Base-by-base conservation (phyloP, 305 asterid species). In the Ilex paraguariensis region DNA sequence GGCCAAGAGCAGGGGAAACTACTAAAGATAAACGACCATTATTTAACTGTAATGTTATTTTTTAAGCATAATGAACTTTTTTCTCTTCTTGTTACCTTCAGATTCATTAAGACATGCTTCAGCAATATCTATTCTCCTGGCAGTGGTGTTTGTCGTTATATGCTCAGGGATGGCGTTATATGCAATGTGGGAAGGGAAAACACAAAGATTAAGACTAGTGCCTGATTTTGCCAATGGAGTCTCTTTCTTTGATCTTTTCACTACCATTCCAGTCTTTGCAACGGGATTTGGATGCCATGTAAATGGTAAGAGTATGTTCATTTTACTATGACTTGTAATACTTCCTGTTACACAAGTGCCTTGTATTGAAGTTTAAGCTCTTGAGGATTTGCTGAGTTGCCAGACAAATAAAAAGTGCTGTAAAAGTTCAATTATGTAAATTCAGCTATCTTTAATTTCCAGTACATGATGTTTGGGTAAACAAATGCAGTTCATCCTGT, bases 271-370 rank as follows among this genome's bases (percentile, higher is more conserved):
- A 3, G 82, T 89, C 58, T 82, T 92, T 75, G 96, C 95, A 50
- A 89, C 97, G 36, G 97, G 96, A 67, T 89, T 92, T 46, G 98
- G 95, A 70, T 92, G 97, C 75, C 97, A 92, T 71, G 97, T 85
- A 51, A 92, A 84, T 66, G 87, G 98, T 89, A 79, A 71, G 83
- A 17, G 14, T 42, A 21, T 39, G 42, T 36, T 8, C 6, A 8
- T 36, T 36, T 36, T 21, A 21, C 28, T 21, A 21, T 21, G 28
- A 21, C 28, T 21, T 21, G 28, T 21, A 21, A 21, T 21, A 21
- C 28, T 21, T 21, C 2, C 28, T 36, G 42, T 36, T 36, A 36
- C 42, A 36, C 6, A 4, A 4, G 42, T 36, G 6, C 6, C 42
- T 2, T 36, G 42, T 8, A 4, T 36, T 36, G 42, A 36, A 36